Base-by-base conservation (phyloP, 164 flowering plant genomes). In the Aristolochia californica region DNA sequence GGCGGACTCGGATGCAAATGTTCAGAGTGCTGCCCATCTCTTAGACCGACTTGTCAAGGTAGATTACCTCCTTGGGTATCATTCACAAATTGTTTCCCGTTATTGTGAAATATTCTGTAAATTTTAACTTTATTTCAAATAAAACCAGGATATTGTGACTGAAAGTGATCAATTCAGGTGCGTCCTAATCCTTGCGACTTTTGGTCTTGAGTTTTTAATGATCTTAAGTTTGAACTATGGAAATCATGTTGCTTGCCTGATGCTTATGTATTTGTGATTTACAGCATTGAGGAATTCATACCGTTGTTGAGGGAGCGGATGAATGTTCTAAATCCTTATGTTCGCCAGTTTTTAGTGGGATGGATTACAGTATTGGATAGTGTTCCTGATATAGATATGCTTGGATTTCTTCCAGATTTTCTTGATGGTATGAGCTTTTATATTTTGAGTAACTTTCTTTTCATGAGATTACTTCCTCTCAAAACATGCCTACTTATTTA, bases 101-200 rank as follows among this genome's bases (percentile, higher is more conserved):
- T 13, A 59, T 11, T 24, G 26, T 15, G 12, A 44, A 52, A 10
- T 44, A 25, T 0, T 53, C 56, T 53, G 44, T 13, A 58, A 38
- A 43, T 13, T 23, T 13, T 52, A 14, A 18, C 40, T 27, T 52
- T 58, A 2, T 13, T 58, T 21, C 20, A 48, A 27, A 22, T 63
- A 43, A 62, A 64, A 67, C 55, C 95, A 94, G 99, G 99, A 94
- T 61, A 94, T 94, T 78, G 99, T 94, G 48, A 89, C 99, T 62
- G 96, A 87, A 70, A 87, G 97, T 73, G 97, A 94, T 74, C 95
- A 90, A 52, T 94, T 94, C 84, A 94, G 99, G 99, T 94, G 62
- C 45, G 10, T 12, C 55, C 44, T n/a, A 47, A 55, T 34, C 57
- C 56, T 40, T 51, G 53, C 53, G 45, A 11, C 45, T 64, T 54